Evolutionary conservation across 106 monocot genomes (phyloP), one percentile per base, ranked within the genome.

Genomic region (Xerophyta viscosa): DNA sequence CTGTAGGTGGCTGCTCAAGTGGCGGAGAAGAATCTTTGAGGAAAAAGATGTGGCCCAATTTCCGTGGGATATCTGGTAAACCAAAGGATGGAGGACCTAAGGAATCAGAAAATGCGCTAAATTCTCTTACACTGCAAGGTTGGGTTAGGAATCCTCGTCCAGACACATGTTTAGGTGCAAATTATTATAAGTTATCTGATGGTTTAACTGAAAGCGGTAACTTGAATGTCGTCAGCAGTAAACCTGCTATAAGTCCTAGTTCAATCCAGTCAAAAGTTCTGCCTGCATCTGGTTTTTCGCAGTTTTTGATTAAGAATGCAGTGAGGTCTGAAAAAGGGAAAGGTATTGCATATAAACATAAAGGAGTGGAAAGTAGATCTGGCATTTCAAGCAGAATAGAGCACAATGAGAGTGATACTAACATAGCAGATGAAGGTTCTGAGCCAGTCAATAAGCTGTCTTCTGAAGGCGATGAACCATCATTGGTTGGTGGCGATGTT

Each of bases 251-350:
- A 29, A 55, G 31, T 45, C 19, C 56, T n/a, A 41, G 22, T 27
- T 52, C 56, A 28, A 66, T 66, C 3, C 45, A 66, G 29, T 76
- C 48, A 22, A 82, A 76, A 68, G 46, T 66, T 2, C 22, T 69
- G 33, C 31, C 51, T 27, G 21, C 68, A 30, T 75, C 70, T 60
- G 73, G 79, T 20, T 78, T 82, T 71, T 48, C 65, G 4, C 67
- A 82, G 15, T 63, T 71, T 63, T 0, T 75, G 1, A 29, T 68
- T 17, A 86, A 58, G 21, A 70, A 15, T 56, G n/a, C n/a, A n/a
- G n/a, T n/a, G n/a, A n/a, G n/a, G n/a, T 44, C 58, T 6, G 61
- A 68, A 48, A 82, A 86, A 31, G 85, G 78, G 37, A 96, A 96
- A 51, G 78, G 67, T 11, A 53, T 82, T 24, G 69, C 66, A 25